Base-by-base conservation (phyloP, 2,329 filamentous ascomycete genomes). In the Paracorniculantispora psalliotae region DNA sequence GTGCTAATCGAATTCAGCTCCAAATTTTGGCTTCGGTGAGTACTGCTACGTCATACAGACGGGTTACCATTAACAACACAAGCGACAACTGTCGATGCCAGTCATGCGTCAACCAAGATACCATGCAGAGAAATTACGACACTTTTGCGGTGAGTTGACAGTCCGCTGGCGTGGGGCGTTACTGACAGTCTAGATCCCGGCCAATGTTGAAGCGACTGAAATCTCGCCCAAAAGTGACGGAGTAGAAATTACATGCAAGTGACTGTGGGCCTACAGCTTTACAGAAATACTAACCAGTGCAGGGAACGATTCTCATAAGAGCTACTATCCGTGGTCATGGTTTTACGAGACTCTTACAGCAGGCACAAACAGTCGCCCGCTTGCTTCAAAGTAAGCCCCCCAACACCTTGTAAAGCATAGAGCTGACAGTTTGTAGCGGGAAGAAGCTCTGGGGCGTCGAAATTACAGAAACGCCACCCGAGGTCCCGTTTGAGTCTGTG, bases 221-320 rank as follows among this genome's bases (percentile, higher is more conserved):
- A 65, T 73, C n/a, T 60, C 61, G 15, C 63, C 67, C 26, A 68
- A 67, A 12, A 44, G 62, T 12, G 59, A 71, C 4, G 67, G 71
- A 1, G 65, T 77, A 7, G 66, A 70, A 26, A 64, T 77, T 10
- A 61, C 68, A 47, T 77, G 74, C 75, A 68, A 59, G 65, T 43
- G 30, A 8, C 7, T 33, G 23, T 2, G n/a, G n/a, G n/a, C n/a
- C n/a, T 21, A 21, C 6, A 35, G 7, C 21, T 23, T 15, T 23
- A 17, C 30, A 49, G 61, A 65, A 59, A 61, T 33, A 15, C 47
- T 52, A 47, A 12, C 55, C n/a, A 7, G 15, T 15, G 19, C n/a
- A 90, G 88, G 88, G 87, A 80, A 81, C 61, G 87, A 89, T 68
- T 79, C 78, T 1, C 92, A 96, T 70, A 68, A 77, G 47, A 92